These are phyloP conservation scores for Sarocladium brachiariae DNA, from an alignment of 2,329 filamentous ascomycete species.

Conservation along the genomic window DNA sequence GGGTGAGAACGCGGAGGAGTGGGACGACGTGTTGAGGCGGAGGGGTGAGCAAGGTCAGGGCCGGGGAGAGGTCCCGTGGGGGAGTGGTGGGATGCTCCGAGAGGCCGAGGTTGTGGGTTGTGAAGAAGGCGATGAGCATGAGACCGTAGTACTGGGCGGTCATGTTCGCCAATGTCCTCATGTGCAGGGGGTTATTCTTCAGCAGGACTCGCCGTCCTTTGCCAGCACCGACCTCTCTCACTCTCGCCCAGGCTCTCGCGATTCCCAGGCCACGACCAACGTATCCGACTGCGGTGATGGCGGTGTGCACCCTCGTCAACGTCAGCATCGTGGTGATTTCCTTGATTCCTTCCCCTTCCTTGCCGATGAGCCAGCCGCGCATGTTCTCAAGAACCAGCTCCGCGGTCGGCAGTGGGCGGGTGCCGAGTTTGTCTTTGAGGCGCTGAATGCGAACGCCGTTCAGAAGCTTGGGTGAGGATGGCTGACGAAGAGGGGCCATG, in stretches of 20 bases:
- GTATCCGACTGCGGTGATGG: slow-evolving; percentile 44
- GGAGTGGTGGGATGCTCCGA: slow-evolving; percentile 35
- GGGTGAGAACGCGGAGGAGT: slow-evolving; percentile 51
- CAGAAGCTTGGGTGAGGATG: slow-evolving; percentile 31
- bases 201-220: slow-evolving; percentile 39
- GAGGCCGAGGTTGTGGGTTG: slow-evolving; percentile 46
- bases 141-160: slow-evolving; percentile 49
- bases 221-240: slow-evolving; percentile 44
- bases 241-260: slow-evolving; percentile 49
- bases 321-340: slow-evolving; percentile 64
- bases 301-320: slow-evolving; percentile 55
- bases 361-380: slow-evolving; percentile 60
- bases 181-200: slow-evolving; percentile 46
- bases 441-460: slow-evolving; percentile 64
- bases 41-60: slow-evolving; percentile 26
- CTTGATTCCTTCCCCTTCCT: slow-evolving; percentile 58
- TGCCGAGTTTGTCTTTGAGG: slow-evolving; percentile 68
- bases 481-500: slow-evolving; percentile 52
- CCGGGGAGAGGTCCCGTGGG: slow-evolving; percentile 11
- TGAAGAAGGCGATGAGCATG: slow-evolving; percentile 49
- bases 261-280: slow-evolving; percentile 51
- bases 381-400: slow-evolving; percentile 60
- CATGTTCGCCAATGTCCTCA: slow-evolving; percentile 50
- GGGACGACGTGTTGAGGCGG: slow-evolving; percentile 26
- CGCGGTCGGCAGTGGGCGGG: slow-evolving; percentile 62